These are phyloP conservation scores for Coemansia sp. DNA, from an alignment of 371 early-diverging fungal species.

Conservation along the genomic window DNA sequence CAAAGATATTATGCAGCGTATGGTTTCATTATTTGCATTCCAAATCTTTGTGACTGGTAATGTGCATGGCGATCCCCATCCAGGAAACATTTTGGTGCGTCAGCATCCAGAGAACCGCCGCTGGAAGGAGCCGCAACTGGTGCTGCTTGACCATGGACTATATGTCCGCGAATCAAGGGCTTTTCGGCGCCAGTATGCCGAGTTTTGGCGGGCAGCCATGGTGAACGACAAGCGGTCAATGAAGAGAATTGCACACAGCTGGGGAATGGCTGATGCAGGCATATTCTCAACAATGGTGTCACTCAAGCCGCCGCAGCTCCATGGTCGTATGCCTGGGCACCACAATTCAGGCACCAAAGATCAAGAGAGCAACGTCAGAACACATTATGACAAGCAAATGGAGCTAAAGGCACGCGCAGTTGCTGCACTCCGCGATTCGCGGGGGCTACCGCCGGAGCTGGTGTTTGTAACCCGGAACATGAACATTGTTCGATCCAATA, in stretches of 20 bases:
- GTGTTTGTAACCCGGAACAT: constrained; percentile 89
- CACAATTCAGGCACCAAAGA: background rate
- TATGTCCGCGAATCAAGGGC: constrained; percentile 72
- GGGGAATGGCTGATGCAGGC: constrained; percentile 83
- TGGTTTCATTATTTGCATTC: constrained; percentile 82
- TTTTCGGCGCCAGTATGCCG: constrained; percentile 79
- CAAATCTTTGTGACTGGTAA: constrained; percentile 88
- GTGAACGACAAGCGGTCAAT: constrained; percentile 65
- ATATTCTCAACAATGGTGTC: constrained; percentile 84
- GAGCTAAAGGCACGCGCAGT: constrained; percentile 69
- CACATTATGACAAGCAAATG: constrained; percentile 56
- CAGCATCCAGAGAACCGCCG: constrained; percentile 56
- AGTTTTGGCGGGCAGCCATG: constrained; percentile 84
- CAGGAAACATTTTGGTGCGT: constrained; percentile 86
- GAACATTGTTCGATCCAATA: constrained; percentile 83
- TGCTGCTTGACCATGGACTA: constrained; percentile 91
- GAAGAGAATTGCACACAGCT: constrained; percentile 61
- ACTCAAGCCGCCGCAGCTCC: constrained; percentile 65
- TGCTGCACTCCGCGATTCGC: constrained; percentile 69
- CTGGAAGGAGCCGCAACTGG: constrained; percentile 53
- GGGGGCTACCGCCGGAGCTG: constrained; percentile 77
- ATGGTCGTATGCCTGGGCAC: background rate
- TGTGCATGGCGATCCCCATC: constrained; percentile 89
- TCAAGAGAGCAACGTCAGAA: background rate
- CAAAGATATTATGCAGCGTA: constrained; percentile 67